Percentiles rank a stretch among this genome's conserved stretches.
These are phyloP conservation scores for Neophaeococcomyces aloes DNA, from an alignment of 2,329 filamentous ascomycete species.

Conservation along the genomic window DNA sequence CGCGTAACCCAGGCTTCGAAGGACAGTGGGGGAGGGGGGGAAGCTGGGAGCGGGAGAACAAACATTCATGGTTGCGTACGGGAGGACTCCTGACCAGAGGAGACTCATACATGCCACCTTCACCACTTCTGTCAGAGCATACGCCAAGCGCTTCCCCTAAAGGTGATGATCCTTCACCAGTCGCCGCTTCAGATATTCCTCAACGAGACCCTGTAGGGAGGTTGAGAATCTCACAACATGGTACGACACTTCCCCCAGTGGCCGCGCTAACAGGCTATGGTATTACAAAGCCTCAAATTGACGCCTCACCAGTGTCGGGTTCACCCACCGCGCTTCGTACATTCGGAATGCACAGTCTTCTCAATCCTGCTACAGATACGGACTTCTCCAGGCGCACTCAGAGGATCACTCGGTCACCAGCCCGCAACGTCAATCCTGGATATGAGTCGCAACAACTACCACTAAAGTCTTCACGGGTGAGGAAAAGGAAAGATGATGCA, in stretches of 20 bases:
- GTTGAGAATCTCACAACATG: neutral
- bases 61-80: conserved; percentile 4
- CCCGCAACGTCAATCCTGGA: conserved; percentile 5
- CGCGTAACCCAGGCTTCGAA: neutral
- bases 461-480: conserved; percentile 22
- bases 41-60: neutral
- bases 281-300: neutral
- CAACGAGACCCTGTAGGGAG: neutral
- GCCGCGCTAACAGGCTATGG: neutral
- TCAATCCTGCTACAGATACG: conserved; percentile 34
- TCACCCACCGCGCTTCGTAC: conserved; percentile 19
- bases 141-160: neutral
- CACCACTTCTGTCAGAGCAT: conserved; percentile 1
- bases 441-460: conserved; percentile 17
- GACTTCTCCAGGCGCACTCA: conserved; percentile 4
- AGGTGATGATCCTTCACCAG: neutral
- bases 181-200: neutral
- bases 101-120: conserved; percentile 4
- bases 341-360: conserved; percentile 36
- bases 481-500: conserved; percentile 17
- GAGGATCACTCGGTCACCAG: conserved; percentile 7
- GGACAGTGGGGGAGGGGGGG: conserved; percentile 9
- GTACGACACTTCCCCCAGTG: conserved; percentile 3
- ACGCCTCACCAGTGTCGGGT: neutral
- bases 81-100: conserved; percentile 1